phyloP scores from a whole-genome alignment of 2,329 filamentous ascomycete genomes.

The Pseudogymnoascus sp. region DNA sequence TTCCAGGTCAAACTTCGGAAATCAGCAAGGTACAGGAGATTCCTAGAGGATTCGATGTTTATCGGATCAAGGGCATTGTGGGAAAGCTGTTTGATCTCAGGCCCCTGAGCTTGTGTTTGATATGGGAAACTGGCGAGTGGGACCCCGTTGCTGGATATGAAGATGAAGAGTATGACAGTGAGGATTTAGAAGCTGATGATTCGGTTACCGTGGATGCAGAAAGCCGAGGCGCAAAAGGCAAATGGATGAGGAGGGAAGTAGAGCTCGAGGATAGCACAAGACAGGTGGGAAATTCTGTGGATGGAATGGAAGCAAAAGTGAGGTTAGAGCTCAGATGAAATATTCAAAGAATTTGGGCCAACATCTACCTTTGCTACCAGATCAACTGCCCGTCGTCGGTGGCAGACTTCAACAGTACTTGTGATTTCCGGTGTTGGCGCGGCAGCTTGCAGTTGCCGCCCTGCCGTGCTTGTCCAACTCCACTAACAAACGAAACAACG shows the following conservation, averaged over 20 bases:
- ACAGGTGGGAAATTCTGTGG: conserved; percentile 76
- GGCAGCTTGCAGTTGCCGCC: background rate
- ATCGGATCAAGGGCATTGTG: conserved; percentile 72
- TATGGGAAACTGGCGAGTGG: conserved; percentile 90
- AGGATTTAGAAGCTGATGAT: conserved; percentile 41
- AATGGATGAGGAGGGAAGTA: conserved; percentile 71
- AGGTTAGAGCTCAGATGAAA: conserved; percentile 50
- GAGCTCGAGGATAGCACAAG: conserved; percentile 73
- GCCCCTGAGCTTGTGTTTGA: conserved; percentile 57
- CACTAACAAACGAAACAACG: background rate
- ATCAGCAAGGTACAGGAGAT: conserved; percentile 38
- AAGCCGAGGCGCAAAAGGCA: conserved; percentile 34
- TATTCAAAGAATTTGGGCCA: background rate
- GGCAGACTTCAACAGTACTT: background rate
- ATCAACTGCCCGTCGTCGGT: background rate
- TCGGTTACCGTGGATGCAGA: conserved; percentile 14
- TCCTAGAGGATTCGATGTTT: conserved; percentile 72
- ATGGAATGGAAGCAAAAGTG: conserved; percentile 62
- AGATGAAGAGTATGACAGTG: conserved; percentile 47
- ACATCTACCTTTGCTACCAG: conserved; percentile 19
- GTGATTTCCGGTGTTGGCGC: background rate
- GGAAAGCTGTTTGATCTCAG: conserved; percentile 60
- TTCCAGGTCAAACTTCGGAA: conserved; percentile 16
- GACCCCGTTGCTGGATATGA: conserved; percentile 65
- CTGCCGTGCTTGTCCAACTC: background rate